Base-by-base conservation (phyloP, 2,329 filamentous ascomycete genomes). In the Botrytis cinerea region DNA sequence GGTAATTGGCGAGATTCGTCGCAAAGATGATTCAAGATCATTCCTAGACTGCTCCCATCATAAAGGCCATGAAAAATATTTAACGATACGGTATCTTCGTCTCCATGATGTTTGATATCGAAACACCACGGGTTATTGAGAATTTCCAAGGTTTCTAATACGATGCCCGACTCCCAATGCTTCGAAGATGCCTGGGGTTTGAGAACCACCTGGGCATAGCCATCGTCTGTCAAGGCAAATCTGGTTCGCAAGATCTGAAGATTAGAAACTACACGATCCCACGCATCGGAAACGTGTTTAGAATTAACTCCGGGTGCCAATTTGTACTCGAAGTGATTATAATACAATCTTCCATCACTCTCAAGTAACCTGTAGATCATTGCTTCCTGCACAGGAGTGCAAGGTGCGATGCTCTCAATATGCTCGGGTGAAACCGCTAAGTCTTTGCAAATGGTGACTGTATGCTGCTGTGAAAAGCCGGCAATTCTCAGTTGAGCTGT, bases 61-160 rank as follows among this genome's bases (percentile, higher is more conserved):
- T 98, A 98, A 0, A 97, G 81, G 0, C 88, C 94, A 80, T 98
- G 95, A 82, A 97, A 97, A 0, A 97, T 90, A 63, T 92, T 87
- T 3, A 97, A 78, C 3, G 86, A 82, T 46, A 97, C 82, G 0
- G 85, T 62, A 14, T 57, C 22, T 22, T 22, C 22, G 8, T 2
- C 6, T 12, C 45, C 54, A 8, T 35, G 62, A 2, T 18, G 35
- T 1, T 40, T 12, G 28, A 80, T 32, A 2, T 38, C 62, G 51
- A 81, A 71, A 20, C 40, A 73, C 68, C 76, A 80, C 8, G 81
- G 80, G 3, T 14, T 74, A 64, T 73, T 77, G 22, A 82, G 63
- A n/a, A 80, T 77, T 4, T 48, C 43, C 1, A 45, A 66, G 70
- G 81, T 80, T 20, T 80, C 76, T 22, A 4, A 25, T n/a, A 22